Percentiles rank a stretch among this genome's conserved stretches.
phyloP scores from a whole-genome alignment of 192 early-diverging fungal genomes.

The Kappamyces sp. region DNA sequence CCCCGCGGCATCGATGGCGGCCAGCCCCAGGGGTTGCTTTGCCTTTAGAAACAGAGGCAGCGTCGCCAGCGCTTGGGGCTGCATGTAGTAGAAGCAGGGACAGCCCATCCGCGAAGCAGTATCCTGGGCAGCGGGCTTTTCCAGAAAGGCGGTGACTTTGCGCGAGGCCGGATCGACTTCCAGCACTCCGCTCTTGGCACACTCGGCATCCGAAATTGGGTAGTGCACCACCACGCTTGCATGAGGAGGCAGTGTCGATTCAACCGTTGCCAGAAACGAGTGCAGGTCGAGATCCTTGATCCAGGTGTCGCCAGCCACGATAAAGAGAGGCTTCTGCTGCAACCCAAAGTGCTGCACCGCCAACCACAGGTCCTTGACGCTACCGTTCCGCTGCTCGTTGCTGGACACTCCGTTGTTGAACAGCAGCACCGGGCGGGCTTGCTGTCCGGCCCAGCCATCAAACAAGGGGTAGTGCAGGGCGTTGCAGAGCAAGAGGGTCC shows the following conservation, averaged over 20 bases:
- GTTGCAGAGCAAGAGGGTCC: slow-evolving; percentile 43
- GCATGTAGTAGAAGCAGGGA: slow-evolving; percentile 58
- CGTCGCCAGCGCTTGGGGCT: slow-evolving; percentile 16
- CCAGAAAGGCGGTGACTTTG: slow-evolving; percentile 39
- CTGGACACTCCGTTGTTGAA: slow-evolving; percentile 25
- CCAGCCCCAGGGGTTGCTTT: slow-evolving; percentile 26
- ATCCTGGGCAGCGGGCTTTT: slow-evolving; percentile 45
- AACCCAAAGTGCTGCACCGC: slow-evolving; percentile 38
- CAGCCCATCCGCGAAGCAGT: slow-evolving; percentile 46
- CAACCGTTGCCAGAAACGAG: slow-evolving; percentile 22
- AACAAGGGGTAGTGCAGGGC: slow-evolving; percentile 33
- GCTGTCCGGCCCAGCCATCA: slow-evolving; percentile 33
- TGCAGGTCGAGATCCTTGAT: slow-evolving; percentile 45
- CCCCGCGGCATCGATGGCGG: slow-evolving; percentile 53
- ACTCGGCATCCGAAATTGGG: slow-evolving; percentile 39
- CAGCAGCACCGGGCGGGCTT: slow-evolving; percentile 17
- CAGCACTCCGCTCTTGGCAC: slow-evolving; percentile 51
- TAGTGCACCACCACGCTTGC: slow-evolving; percentile 44
- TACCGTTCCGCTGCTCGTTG: slow-evolving; percentile 51
- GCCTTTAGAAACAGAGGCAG: slow-evolving; percentile 41
- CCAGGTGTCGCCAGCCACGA: slow-evolving; percentile 60
- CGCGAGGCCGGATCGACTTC: slow-evolving; percentile 23
- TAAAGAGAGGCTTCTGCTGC: slow-evolving; percentile 31
- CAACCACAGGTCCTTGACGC: slow-evolving; percentile 46
- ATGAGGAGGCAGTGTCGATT: background rate